Percentiles rank a stretch among this genome's conserved stretches.
phyloP scores from a whole-genome alignment of 768 basidiomycete genomes.

The Boletus subcaerulescens region DNA sequence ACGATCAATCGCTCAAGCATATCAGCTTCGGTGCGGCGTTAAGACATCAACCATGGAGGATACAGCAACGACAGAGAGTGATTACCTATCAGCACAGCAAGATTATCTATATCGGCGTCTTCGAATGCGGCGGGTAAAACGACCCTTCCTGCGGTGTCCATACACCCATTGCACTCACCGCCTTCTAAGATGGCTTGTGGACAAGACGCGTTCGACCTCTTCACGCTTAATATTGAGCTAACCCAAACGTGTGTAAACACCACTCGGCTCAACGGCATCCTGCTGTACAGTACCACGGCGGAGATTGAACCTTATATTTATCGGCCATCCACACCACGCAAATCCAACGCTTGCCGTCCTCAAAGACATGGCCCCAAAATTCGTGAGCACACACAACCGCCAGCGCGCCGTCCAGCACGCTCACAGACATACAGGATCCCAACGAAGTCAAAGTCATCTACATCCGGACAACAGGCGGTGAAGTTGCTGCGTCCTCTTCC shows the following conservation, averaged over 20 bases:
- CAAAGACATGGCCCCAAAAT: conserved; percentile 69
- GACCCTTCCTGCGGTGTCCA: conserved; percentile 73
- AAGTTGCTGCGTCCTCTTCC: conserved; percentile 98
- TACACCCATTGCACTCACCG: conserved; percentile 69
- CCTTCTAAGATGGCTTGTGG: conserved; percentile 27
- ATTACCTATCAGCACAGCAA: conserved; percentile 87
- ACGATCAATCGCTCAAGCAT: conserved; percentile 94
- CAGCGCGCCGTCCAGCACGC: neutral
- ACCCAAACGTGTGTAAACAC: conserved; percentile 40
- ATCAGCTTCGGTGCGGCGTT: conserved; percentile 58
- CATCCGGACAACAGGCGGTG: conserved; percentile 97
- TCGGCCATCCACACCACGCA: conserved; percentile 20
- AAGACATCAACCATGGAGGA: conserved; percentile 13
- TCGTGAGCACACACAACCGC: conserved; percentile 44
- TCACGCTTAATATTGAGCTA: neutral
- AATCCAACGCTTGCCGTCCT: conserved; percentile 9
- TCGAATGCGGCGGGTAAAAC: conserved; percentile 83
- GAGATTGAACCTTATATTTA: conserved; percentile 51
- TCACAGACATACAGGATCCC: conserved; percentile 70
- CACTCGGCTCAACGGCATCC: conserved; percentile 19
- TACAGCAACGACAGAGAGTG: conserved; percentile 25
- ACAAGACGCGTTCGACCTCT: neutral
- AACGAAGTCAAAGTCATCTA: conserved; percentile 99
- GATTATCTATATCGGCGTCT: conserved; percentile 75
- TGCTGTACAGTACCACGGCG: conserved; percentile 59